Base-by-base conservation (phyloP, 2,329 filamentous ascomycete species). In the Colletotrichum liaoningense region DNA sequence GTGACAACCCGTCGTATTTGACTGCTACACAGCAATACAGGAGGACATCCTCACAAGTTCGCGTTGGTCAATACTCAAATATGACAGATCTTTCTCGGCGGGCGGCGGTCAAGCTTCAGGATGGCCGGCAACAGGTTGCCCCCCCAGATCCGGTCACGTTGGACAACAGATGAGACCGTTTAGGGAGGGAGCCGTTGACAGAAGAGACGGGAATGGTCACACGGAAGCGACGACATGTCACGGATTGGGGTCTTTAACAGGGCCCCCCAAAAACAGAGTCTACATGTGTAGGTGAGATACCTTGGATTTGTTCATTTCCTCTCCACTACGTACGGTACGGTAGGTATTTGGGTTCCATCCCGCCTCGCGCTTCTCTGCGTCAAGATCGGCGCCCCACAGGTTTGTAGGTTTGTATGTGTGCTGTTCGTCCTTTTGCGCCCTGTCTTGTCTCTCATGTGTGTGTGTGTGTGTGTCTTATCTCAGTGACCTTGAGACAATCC, bases 311-410 rank as follows among this genome's bases (percentile, higher is more conserved):
- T 24, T 35, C 54, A 35, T 26, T 38, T 26, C 24, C 46, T 30
- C n/a, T 22, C 42, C 22, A 55, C n/a, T n/a, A 35, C 30, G n/a
- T 38, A 30, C 22, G 62, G 19, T 12, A 12, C 30, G 62, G 26
- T 5, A 19, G 62, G 26, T 5, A 7, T 42, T 16, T 26, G n/a
- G 16, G 35, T 63, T 11, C 49, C 24, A 26, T 46, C 16, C 14
- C 38, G 26, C 60, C 49, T 16, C n/a, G 9, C 52, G 28, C 46
- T 38, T 28, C n/a, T 14, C 24, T 28, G 35, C 24, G n/a, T 64
- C 62, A 38, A 63, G 28, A 26, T 49, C 46, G 30, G 46, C 42
- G 54, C 46, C 62, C 46, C 62, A 55, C 62, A 22, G 62, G 62
- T 60, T 42, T 46, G 58, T 60, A 33, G 46, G 14, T 59, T 3